Base-by-base conservation (phyloP, 371 early-diverging fungal genomes). In the Actinomortierella wolfii region DNA sequence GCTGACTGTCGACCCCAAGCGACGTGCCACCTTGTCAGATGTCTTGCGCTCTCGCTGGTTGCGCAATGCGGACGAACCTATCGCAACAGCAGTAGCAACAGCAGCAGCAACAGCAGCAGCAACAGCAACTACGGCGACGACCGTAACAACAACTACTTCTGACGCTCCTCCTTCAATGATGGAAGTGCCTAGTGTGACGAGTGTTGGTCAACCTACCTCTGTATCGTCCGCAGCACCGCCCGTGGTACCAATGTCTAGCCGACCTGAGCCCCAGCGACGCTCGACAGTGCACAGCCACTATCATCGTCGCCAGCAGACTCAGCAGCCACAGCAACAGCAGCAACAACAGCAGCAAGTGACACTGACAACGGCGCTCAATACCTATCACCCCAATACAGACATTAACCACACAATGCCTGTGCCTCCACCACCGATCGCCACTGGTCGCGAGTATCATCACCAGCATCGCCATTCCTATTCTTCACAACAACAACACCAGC, bases 1-100 rank as follows among this genome's bases (percentile, higher is more conserved):
- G 84, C 59, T 85, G 18, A 77, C 79, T 6, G 82, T 83, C 18
- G 82, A 85, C 64, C 84, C 84, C 48, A 57, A 73, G 28, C 76
- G 78, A 56, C 77, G 85, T 29, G 80, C 81, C 41, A 84, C 77
- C 15, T 49, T 71, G 62, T 25, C 71, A 2, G 71, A 71, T 23
- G 71, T 71, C 15, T 59, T 71, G 2, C 57, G 59, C 20, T 65
- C 71, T 7, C 61, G 71, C 8, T 65, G 71, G 71, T 65, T 71
- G 71, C 71, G 71, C 3, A 66, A 71, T 14, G 71, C 61, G 17
- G 57, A 55, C 56, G 71, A 71, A 13, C 48, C 71, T 2, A 55
- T 65, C 52, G 44, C 50, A 3, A 50, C 42, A 17, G 52, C 61
- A 9, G 56, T 57, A 0, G 66, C 66, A 1, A 11, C 34, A 34